Evolutionary conservation across 208 protist species (phyloP).

Genomic region (Acanthamoeba lenticulata): DNA sequence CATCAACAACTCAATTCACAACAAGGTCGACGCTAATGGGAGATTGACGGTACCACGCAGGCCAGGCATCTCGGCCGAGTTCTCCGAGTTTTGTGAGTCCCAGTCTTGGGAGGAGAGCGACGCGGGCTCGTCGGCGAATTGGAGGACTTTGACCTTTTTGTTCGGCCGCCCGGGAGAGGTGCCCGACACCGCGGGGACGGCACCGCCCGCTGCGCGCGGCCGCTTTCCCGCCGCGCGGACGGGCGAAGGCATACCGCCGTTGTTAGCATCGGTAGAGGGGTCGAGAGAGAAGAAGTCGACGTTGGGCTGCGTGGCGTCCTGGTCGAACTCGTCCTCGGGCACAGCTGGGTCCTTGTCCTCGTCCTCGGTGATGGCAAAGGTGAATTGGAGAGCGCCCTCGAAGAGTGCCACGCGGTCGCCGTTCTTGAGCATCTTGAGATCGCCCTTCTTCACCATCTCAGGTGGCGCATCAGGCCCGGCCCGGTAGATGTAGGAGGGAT

Average conservation of each 20-base stretch:
- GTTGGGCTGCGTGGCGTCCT: slow-evolving; percentile 62
- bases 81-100: slow-evolving; percentile 63
- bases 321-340: neutral
- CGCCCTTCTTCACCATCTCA: neutral
- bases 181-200: neutral
- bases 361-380: slow-evolving; percentile 1
- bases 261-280: neutral
- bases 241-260: neutral
- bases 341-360: neutral
- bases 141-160: neutral
- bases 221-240: neutral
- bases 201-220: neutral
- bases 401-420: neutral
- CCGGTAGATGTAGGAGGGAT: neutral
- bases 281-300: slow-evolving; percentile 18
- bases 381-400: neutral
- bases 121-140: neutral
- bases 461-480: neutral
- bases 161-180: neutral
- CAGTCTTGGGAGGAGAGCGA: neutral
- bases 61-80: slow-evolving; percentile 23
- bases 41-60: neutral
- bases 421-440: slow-evolving; percentile 62
- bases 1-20: neutral
- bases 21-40: neutral